Evolutionary conservation across 805 yeast species (phyloP), one percentile per base, ranked within the genome.

Genomic region (Kazachstania kunashirensis): DNA sequence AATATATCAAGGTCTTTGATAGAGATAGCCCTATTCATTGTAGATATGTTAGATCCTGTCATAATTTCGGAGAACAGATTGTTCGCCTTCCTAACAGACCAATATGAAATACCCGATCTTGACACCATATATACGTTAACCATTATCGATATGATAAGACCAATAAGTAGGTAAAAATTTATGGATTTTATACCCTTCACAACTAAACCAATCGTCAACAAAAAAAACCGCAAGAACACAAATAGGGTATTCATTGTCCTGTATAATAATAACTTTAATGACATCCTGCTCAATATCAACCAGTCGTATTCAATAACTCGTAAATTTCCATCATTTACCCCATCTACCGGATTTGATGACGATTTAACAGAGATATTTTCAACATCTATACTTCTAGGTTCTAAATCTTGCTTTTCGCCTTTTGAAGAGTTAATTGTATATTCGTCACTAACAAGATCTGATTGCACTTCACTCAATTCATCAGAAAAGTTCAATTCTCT

Each of bases 11-110:
- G 48, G 40, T 86, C 95, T 31, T 65, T 57, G 31, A 79, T 48
- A 37, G 75, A 74, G 1, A 88, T 57, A 0, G 85, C 76, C 25
- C 94, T 61, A 40, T 73, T 72, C 63, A 84, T 65, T 5, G 68
- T 56, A 16, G 39, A 32, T 15, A 37, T 34, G 6, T 43, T 31
- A 1, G 50, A 52, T 4, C 51, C 47, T 6, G 62, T 37, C 17
- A 61, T 43, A 9, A 58, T 53, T 13, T 48, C 44, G 5, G 53
- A 42, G 17, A 50, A 41, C 4, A 46, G 18, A 12, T 47, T 52
- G 27, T 68, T 64, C 0, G 82, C 73, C 24, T 66, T 62, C 20
- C 65, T 61, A 4, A 69, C 75, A 1, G 70, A 60, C 86, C 86
- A 81, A 45, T 71, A 80, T 0, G 78, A 58, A 2, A 60, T 47